phyloP scores from a whole-genome alignment of 2,329 filamentous ascomycete species.

The Alternaria incomplexa region DNA sequence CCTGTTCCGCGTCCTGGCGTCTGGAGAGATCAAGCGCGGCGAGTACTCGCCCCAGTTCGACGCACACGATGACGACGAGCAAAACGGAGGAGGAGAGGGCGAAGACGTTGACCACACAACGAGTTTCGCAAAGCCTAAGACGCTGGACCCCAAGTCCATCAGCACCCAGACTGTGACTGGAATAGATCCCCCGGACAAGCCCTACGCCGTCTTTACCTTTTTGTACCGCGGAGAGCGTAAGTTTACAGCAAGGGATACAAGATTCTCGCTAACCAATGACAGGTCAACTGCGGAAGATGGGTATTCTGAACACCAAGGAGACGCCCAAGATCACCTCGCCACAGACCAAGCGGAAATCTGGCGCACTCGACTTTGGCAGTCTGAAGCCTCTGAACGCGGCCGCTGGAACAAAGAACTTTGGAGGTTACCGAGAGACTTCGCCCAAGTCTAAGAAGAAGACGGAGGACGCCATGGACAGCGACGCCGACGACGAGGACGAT shows the following conservation, averaged over 20 bases:
- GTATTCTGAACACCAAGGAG: conserved; percentile 76
- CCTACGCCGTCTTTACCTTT: conserved; percentile 96
- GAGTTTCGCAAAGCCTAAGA: conserved; percentile 96
- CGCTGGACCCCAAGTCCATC: conserved; percentile 93
- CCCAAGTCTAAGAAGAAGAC: conserved; percentile 59
- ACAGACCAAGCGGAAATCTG: conserved; percentile 76
- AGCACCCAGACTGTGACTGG: conserved; percentile 99
- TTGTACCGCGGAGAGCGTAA: conserved; percentile 94
- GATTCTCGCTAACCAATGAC: conserved; percentile 14
- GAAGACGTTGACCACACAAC: conserved; percentile 96
- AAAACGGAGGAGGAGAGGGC: conserved; percentile 63
- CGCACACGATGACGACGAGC: conserved; percentile 91
- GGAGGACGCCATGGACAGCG: conserved; percentile 71
- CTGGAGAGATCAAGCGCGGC: conserved; percentile 95
- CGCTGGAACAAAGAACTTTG: conserved; percentile 87
- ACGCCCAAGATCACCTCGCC: conserved; percentile 62
- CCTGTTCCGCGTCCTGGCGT: conserved; percentile 92
- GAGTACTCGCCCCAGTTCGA: conserved; percentile 98
- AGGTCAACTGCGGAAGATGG: conserved; percentile 98
- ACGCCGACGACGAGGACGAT: conserved; percentile 72
- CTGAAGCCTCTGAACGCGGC: conserved; percentile 79
- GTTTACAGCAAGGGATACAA: conserved; percentile 48
- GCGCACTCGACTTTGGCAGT: conserved; percentile 82
- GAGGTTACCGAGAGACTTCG: conserved; percentile 76
- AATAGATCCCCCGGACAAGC: conserved; percentile 93